Percentiles rank a stretch among this genome's conserved stretches.
Evolutionary conservation across 192 early-diverging fungal species (phyloP).

Genomic region (Spizellomyces sp.): DNA sequence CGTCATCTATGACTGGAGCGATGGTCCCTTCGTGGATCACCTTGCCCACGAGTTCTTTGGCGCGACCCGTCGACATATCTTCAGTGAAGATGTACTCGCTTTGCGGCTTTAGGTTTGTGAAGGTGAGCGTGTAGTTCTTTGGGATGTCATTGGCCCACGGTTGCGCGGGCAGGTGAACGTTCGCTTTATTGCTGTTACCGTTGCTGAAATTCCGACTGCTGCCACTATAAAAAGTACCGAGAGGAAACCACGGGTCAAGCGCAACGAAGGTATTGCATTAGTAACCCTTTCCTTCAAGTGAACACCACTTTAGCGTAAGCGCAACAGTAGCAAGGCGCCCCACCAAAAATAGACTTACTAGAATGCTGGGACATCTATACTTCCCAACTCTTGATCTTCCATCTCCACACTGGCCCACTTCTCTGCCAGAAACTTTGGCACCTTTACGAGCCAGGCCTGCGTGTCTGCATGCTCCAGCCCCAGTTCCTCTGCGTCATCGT

Average conservation of each 20-base stretch:
- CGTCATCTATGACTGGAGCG: slow-evolving; percentile 43
- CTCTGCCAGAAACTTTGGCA: slow-evolving; percentile 86
- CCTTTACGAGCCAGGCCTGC: slow-evolving; percentile 93
- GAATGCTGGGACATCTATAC: slow-evolving; percentile 40
- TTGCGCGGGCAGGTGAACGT: slow-evolving; percentile 70
- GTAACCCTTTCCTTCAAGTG: no score
- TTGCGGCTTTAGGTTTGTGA: slow-evolving; percentile 65
- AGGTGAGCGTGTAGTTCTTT: slow-evolving; percentile 79
- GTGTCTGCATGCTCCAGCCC: slow-evolving; percentile 40
- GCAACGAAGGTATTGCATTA: no score
- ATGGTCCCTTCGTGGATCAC: slow-evolving; percentile 47
- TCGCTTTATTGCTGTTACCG: slow-evolving; percentile 41
- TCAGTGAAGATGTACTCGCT: slow-evolving; percentile 84
- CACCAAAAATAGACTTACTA: not conserved
- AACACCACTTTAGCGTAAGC: no score
- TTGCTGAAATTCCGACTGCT: no score
- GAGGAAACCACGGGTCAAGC: no score
- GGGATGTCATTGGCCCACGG: slow-evolving; percentile 67
- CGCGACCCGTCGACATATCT: slow-evolving; percentile 39
- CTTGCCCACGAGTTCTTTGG: slow-evolving; percentile 36
- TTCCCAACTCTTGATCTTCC: slow-evolving; percentile 65
- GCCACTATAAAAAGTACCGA: no score
- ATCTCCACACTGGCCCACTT: slow-evolving; percentile 70
- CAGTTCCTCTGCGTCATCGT: slow-evolving; percentile 75
- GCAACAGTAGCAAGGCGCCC: no score